phyloP scores from a whole-genome alignment of 306 rosid species.

The Lathyrus sativus region DNA sequence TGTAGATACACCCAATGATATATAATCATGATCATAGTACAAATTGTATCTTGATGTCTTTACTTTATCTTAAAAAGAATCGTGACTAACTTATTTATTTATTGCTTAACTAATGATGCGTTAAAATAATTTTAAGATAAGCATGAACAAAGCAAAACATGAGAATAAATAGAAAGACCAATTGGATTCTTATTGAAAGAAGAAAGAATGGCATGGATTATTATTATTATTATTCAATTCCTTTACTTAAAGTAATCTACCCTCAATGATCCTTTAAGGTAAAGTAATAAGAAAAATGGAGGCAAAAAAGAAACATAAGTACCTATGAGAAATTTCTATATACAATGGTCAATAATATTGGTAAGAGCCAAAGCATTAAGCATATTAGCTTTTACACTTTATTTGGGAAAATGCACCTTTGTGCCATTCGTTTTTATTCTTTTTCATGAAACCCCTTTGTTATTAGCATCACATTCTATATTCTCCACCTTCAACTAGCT shows the following conservation, averaged over 20 bases:
- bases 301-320: conserved; percentile 14
- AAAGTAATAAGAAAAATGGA: conserved; percentile 19
- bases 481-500: conserved; percentile 34
- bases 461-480: conserved; percentile 14
- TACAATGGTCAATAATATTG: neutral
- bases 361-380: conserved; percentile 41
- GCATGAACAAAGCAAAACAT: neutral
- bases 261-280: neutral
- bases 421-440: conserved; percentile 35
- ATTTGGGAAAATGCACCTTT: conserved; percentile 34
- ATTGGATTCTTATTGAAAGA: conserved; percentile 17
- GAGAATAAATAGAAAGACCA: conserved; percentile 2
- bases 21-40: too few relatives aligned
- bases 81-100: too few relatives aligned
- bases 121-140: neutral
- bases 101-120: neutral
- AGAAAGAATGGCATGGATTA: neutral
- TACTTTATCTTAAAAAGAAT: too few relatives aligned
- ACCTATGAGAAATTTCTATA: conserved; percentile 7
- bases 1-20: too few relatives aligned
- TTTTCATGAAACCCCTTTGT: conserved; percentile 15
- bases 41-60: too few relatives aligned
- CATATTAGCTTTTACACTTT: conserved; percentile 43
- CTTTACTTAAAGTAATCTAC: conserved; percentile 1
- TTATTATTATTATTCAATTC: conserved; percentile 2